Percentiles rank a stretch among this genome's conserved stretches.
These are phyloP conservation scores for Blastobotrys petasosporus DNA, from an alignment of 1,139 yeast genomes.

Conservation along the genomic window DNA sequence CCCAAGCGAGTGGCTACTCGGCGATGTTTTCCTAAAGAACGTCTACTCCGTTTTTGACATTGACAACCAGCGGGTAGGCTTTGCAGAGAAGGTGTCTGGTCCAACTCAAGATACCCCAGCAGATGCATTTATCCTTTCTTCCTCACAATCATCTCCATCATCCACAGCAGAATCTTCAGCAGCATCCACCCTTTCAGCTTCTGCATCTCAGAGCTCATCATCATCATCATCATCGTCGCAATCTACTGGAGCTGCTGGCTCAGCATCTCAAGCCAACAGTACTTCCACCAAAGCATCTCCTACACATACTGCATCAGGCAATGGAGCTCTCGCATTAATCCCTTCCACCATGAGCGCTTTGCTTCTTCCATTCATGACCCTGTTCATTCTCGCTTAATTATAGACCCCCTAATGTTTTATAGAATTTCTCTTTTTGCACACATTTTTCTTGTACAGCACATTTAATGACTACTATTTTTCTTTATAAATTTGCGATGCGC, in stretches of 20 bases:
- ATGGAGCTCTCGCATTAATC: too few relatives aligned
- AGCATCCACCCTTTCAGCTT: background rate
- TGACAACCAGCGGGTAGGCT: slow-evolving; percentile 46
- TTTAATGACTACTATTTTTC: too few relatives aligned
- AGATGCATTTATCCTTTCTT: slow-evolving; percentile 18
- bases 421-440: too few relatives aligned
- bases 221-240: background rate
- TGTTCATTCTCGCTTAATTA: too few relatives aligned
- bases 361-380: too few relatives aligned
- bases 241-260: background rate
- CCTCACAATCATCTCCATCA: background rate
- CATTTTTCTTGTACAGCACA: too few relatives aligned
- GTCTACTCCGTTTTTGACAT: slow-evolving; percentile 58
- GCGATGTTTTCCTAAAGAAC: slow-evolving; percentile 53
- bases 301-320: background rate
- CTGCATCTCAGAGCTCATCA: slow-evolving; percentile 1
- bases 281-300: background rate
- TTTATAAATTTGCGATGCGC: too few relatives aligned
- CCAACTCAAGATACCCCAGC: slow-evolving; percentile 23
- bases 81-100: slow-evolving; percentile 36
- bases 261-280: background rate
- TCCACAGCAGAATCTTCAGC: background rate
- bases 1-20: slow-evolving; percentile 43
- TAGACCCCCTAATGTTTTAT: too few relatives aligned
- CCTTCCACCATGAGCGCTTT: too few relatives aligned